Evolutionary conservation across 768 basidiomycete genomes (phyloP).

Genomic region (Phanerodontia chrysosporium): DNA sequence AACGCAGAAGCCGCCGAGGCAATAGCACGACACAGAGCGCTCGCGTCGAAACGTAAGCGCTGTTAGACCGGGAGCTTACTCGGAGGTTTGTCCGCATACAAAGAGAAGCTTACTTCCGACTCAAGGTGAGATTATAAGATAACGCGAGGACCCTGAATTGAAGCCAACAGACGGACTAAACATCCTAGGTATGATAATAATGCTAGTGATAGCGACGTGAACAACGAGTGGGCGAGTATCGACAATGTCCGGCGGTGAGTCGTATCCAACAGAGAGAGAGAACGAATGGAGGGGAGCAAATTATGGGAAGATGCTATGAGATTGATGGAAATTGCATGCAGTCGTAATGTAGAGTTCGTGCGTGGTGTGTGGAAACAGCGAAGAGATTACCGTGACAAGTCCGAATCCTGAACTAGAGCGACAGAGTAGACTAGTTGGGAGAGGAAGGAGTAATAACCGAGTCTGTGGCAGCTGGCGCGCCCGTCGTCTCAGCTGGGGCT

Average conservation of each 20-base stretch:
- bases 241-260: neutral
- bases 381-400: neutral
- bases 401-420: neutral
- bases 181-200: neutral
- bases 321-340: slow-evolving; percentile 1
- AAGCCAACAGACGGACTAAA: slow-evolving; percentile 1
- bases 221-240: neutral
- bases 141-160: neutral
- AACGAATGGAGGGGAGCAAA: slow-evolving; percentile 6
- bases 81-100: neutral
- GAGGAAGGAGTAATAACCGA: neutral
- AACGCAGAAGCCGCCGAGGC: slow-evolving; percentile 2
- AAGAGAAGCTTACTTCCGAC: neutral
- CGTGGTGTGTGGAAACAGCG: neutral
- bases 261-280: neutral
- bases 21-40: slow-evolving; percentile 1
- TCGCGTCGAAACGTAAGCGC: neutral
- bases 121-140: neutral
- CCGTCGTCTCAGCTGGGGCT: neutral
- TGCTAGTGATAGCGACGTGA: neutral
- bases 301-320: neutral
- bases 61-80: no score
- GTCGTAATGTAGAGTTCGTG: slow-evolving; percentile 10
- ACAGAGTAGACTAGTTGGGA: neutral
- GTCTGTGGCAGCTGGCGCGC: slow-evolving; percentile 3